These are phyloP conservation scores for Pharus latifolius DNA, from an alignment of 176 grass and related monocot genomes.

Conservation along the genomic window DNA sequence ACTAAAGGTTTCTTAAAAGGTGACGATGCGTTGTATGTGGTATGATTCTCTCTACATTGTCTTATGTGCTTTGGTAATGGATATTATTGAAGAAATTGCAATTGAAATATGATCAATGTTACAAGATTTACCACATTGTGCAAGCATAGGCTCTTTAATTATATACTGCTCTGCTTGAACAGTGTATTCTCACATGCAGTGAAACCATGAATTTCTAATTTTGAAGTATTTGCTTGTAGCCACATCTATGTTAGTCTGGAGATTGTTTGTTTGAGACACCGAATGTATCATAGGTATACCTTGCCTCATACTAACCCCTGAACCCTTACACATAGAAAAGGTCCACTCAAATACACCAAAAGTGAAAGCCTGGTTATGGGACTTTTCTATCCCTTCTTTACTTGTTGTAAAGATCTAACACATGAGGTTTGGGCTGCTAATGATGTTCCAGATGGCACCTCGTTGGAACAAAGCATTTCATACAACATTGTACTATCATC, in stretches of 20 bases:
- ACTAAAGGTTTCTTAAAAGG: slow-evolving; percentile 82
- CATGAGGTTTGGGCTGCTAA: background rate
- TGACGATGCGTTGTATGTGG: slow-evolving; percentile 83
- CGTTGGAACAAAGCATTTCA: background rate
- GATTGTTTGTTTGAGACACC: background rate
- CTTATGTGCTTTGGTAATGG: background rate
- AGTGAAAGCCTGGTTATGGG: background rate
- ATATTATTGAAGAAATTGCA: background rate
- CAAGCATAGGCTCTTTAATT: background rate
- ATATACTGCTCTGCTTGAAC: background rate
- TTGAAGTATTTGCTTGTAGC: background rate
- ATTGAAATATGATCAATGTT: background rate
- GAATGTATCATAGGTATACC: background rate
- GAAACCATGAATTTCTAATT: background rate
- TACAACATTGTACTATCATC: background rate
- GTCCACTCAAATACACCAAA: slow-evolving; percentile 2
- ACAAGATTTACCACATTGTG: background rate
- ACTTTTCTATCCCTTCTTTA: background rate
- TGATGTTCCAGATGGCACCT: background rate
- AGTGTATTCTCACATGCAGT: background rate
- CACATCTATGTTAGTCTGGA: background rate
- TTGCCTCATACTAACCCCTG: background rate
- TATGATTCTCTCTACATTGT: slow-evolving; percentile 27
- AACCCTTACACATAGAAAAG: background rate
- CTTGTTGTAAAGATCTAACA: background rate